Evolutionary conservation across 768 basidiomycete genomes (phyloP).

Genomic region (Hemileccinum rubropunctum): DNA sequence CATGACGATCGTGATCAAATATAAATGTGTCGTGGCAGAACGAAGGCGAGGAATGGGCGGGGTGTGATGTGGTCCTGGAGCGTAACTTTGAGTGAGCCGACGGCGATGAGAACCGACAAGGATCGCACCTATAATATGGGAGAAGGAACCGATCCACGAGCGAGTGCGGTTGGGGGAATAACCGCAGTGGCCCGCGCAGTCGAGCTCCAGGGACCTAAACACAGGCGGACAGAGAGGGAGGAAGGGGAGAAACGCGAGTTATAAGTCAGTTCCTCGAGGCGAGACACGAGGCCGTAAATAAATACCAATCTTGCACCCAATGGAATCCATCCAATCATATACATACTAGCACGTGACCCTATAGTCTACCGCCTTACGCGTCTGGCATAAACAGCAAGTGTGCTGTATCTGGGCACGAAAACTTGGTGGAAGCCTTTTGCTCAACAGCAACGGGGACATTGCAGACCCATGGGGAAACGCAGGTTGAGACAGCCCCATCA

Average conservation of each 20-base stretch:
- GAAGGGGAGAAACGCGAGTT: conserved; percentile 5
- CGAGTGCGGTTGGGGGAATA: conserved; percentile 12
- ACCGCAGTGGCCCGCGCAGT: conserved; percentile 29
- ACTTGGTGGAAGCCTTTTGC: not conserved
- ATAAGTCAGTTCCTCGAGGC: conserved; percentile 26
- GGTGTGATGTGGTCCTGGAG: conserved; percentile 4
- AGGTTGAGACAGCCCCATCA: no score
- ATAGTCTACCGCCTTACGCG: not conserved
- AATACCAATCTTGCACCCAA: conserved; percentile 12
- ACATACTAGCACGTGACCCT: conserved; percentile 18
- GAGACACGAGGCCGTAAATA: conserved; percentile 25
- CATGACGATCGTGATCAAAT: conserved; percentile 30
- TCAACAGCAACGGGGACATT: conserved; percentile 4
- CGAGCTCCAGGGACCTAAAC: conserved; percentile 16
- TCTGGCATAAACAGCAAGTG: no score
- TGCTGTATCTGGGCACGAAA: not conserved
- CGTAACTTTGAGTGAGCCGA: not conserved
- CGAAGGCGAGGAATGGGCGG: conserved; percentile 8
- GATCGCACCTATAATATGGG: conserved; percentile 14
- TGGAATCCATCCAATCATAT: conserved; percentile 19
- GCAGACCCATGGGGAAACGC: no score
- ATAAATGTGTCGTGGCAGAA: conserved; percentile 18
- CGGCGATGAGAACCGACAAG: not conserved
- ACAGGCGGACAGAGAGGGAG: conserved; percentile 12
- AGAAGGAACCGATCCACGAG: conserved; percentile 13